Conservation (phyloP, 2,329 filamentous ascomycete genomes). For the Xylariaceae sp. region DNA sequence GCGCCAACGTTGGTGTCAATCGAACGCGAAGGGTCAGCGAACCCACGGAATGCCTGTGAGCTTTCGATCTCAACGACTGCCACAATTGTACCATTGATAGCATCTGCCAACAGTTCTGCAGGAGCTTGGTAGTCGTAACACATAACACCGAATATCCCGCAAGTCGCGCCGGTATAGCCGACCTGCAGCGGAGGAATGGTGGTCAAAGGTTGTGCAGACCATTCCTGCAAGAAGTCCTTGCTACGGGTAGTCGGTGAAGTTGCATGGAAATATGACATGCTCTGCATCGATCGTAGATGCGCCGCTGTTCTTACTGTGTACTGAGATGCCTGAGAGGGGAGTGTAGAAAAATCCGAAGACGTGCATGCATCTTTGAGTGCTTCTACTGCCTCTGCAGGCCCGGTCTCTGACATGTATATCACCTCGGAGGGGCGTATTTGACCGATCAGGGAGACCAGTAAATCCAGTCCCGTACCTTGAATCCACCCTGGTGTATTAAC, state of each 20-base stretch:
- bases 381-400: constrained; percentile 53
- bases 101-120: constrained; percentile 54
- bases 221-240: constrained; percentile 31
- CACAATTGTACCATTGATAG: constrained; percentile 67
- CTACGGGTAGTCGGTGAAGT: constrained; percentile 13
- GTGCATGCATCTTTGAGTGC: constrained; percentile 42
- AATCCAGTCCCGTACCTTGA: constrained; percentile 63
- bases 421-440: constrained; percentile 55
- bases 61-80: constrained; percentile 61
- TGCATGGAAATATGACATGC: constrained; percentile 74
- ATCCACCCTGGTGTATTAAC: constrained; percentile 76
- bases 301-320: constrained; percentile 55
- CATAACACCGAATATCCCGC: constrained; percentile 60
- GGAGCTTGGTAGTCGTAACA: constrained; percentile 63
- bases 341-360: constrained; percentile 38
- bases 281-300: constrained; percentile 69
- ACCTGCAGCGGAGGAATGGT: constrained; percentile 57
- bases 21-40: not conserved
- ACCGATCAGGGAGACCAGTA: constrained; percentile 54
- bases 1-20: constrained; percentile 1
- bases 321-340: constrained; percentile 58
- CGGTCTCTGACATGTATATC: constrained; percentile 65
- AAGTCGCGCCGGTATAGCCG: constrained; percentile 45
- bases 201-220: constrained; percentile 53
- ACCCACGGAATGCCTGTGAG: constrained; percentile 40